Evolutionary conservation across 2,329 filamentous ascomycete species (phyloP), one percentile per base, ranked within the genome.

Genomic region (Fusarium bulbicola): DNA sequence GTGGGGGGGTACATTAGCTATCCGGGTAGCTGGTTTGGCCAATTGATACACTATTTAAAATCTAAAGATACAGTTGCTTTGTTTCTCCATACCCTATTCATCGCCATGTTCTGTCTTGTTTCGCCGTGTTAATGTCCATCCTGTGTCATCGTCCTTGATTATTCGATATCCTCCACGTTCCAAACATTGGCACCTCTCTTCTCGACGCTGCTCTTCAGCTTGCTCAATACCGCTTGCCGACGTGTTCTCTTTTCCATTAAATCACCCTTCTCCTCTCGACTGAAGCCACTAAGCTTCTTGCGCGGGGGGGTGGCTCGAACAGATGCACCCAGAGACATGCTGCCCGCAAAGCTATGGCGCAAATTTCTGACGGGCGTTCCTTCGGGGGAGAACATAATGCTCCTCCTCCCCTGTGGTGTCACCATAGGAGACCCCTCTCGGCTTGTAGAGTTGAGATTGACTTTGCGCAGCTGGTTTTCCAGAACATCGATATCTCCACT

Each of bases 401-500:
- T 83, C 75, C 73, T 79, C 66, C 76, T 81, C 18, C 76, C 74
- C 62, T 84, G 82, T 6, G 82, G 83, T 30, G 82, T 84, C 66
- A 78, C 76, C 78, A 81, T 80, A 3, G 84, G 85, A 26, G 80
- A 86, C 43, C 79, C 84, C 77, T 87, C 83, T 45, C 85, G 81
- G 77, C 82, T 86, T 16, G 70, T 75, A 12, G 85, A 81, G 14
- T 82, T 81, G 16, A 93, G 82, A 12, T 88, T 87, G 28, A 97
- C 82, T 79, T 91, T 93, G 66, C 92, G 91, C 84, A 99, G 90
- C 80, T 97, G 93, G 53, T 91, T 90, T 83, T 98, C 96, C 37
- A 98, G 87, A 12, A 97, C 90, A 80, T 97, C 94, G 59, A 99
- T 91, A 77, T 98, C 95, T 65, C 92, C 93, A 79, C 93, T 96